Base-by-base conservation (phyloP, 768 basidiomycete species). In the Naganishia kalamii region DNA sequence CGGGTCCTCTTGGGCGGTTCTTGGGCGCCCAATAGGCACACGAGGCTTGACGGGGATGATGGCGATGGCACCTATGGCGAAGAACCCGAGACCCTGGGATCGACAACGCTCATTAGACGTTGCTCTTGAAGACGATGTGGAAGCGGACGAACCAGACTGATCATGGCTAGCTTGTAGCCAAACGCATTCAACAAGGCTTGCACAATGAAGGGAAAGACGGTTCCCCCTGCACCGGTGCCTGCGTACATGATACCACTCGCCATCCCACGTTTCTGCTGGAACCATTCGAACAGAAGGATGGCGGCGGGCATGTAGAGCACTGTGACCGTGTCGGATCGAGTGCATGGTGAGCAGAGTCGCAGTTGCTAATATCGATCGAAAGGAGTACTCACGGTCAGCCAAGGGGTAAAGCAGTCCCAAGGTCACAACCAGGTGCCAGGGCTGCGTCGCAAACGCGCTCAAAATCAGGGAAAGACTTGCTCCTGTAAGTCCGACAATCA, bases 241-340 rank as follows among this genome's bases (percentile, higher is more conserved):
- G 70, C 66, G 65, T 71, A 77, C 66, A 74, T 69, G 25, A 75
- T 70, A 0, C 75, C 75, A 17, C 62, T 60, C 1, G 75, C 75
- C 4, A 76, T 51, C 6, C 75, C 75, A 43, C 75, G 67, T 27
- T 65, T 57, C 11, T 62, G 62, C 33, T 67, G 65, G 67, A 76
- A 76, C 75, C 75, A 74, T 59, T 76, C 72, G 61, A 74, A 74
- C 10, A 76, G 61, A 40, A 74, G 60, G 10, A 70, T 72, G 3
- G 71, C 69, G 43, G 71, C 70, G 1, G 74, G 73, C 47, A 75
- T 62, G 48, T 71, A 75, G 25, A 60, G 21, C 1, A 65, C 70
- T 71, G 23, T 1, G 21, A 49, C 17, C 62, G 6, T 8, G 33
- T 11, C 29, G 6, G 29, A 33, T 64, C 37, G 10, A 17, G 17